Conservation (phyloP, 352 stramenopile genomes). For the Pythium angustatum region DNA sequence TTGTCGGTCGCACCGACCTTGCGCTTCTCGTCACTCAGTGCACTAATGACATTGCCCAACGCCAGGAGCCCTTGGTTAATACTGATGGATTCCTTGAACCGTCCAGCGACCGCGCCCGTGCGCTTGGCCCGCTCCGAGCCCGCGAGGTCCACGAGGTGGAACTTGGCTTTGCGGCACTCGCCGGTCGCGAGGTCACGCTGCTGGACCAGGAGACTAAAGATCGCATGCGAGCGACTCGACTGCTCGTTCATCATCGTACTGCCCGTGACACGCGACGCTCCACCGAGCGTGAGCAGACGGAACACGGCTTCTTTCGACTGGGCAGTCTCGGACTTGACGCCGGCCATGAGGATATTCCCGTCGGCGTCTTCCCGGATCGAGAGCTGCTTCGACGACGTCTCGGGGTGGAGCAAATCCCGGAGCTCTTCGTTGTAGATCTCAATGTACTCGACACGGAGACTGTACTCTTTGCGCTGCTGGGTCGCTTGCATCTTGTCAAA, state of each 20-base stretch:
- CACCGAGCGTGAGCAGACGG: constrained; percentile 76
- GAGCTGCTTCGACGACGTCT: constrained; percentile 77
- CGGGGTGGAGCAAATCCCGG: constrained; percentile 90
- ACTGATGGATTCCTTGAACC: constrained; percentile 93
- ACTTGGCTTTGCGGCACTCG: constrained; percentile 81
- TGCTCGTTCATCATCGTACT: constrained; percentile 92
- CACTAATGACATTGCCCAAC: constrained; percentile 95
- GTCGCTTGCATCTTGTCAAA: constrained; percentile 62
- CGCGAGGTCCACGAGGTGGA: constrained; percentile 95
- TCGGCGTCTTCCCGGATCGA: constrained; percentile 79
- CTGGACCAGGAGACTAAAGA: constrained; percentile 89
- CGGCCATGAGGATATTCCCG: constrained; percentile 78
- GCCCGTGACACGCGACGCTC: constrained; percentile 74
- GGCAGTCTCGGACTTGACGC: constrained; percentile 81
- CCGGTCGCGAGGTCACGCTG: constrained; percentile 49
- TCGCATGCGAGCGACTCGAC: constrained; percentile 89
- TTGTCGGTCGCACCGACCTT: constrained; percentile 40
- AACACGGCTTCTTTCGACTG: constrained; percentile 82
- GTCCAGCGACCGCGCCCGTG: constrained; percentile 83
- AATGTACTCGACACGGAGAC: constrained; percentile 94
- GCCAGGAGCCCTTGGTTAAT: constrained; percentile 96
- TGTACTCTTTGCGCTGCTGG: constrained; percentile 64
- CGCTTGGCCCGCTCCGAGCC: constrained; percentile 94
- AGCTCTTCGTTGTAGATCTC: constrained; percentile 99
- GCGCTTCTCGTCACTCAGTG: constrained; percentile 90